Conservation (phyloP, 176 grass and related monocot species). For the Hyparrhenia diplandra region DNA sequence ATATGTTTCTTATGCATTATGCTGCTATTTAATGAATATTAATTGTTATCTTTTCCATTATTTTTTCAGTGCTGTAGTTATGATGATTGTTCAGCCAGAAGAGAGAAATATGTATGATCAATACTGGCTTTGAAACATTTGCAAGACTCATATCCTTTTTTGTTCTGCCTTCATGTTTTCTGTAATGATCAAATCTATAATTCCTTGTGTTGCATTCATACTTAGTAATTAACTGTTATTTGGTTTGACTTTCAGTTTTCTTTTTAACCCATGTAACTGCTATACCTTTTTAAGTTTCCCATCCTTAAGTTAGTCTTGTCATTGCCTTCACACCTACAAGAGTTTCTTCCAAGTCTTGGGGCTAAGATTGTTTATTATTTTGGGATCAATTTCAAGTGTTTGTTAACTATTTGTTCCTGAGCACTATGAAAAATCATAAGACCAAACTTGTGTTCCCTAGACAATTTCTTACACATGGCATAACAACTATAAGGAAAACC, state of each 20-base stretch:
- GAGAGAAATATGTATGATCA: constrained; percentile 99
- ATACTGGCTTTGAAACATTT: constrained; percentile 74
- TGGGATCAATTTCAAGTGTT: background rate
- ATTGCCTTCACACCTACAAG: background rate
- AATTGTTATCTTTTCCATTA: constrained; percentile 15
- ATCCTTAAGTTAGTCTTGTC: constrained; percentile 13
- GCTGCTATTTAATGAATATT: constrained; percentile 6
- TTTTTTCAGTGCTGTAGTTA: constrained; percentile 71
- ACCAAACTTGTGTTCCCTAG: background rate
- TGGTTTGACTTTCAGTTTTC: background rate
- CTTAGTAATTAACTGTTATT: background rate
- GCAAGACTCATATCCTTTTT: constrained; percentile 92
- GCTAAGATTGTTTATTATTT: background rate
- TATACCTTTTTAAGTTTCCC: background rate
- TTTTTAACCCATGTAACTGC: background rate
- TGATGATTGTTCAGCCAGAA: constrained; percentile 90
- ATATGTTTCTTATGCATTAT: background rate
- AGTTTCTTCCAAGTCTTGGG: background rate
- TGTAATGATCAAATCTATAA: background rate
- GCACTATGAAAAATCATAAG: background rate
- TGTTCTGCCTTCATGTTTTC: background rate
- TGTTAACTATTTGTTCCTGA: background rate
- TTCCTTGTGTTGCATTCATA: background rate
- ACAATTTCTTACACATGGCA: too few species aligned
- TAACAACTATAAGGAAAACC: constrained; percentile 84